These are phyloP conservation scores for Crinitomyces ghanaensis DNA, from an alignment of 805 yeast species.

Conservation along the genomic window DNA sequence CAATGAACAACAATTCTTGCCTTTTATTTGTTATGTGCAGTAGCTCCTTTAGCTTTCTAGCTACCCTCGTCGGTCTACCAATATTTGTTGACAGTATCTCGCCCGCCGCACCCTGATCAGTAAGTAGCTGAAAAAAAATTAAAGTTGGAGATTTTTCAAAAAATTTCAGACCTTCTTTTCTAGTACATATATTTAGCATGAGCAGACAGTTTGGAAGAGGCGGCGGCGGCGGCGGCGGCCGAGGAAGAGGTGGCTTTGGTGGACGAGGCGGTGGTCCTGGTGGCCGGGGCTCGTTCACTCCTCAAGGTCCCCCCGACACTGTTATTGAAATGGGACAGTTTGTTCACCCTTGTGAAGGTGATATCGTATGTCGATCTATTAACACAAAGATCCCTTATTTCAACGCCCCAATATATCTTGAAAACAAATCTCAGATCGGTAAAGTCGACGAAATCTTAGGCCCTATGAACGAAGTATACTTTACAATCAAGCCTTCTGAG, in stretches of 20 bases:
- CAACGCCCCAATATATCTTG: conserved; percentile 96
- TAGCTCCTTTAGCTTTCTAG: no score
- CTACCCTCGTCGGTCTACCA: no score
- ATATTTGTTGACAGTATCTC: no score
- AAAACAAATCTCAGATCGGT: conserved; percentile 92
- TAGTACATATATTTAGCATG: conserved; percentile 68
- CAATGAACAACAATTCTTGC: no score
- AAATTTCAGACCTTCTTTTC: no score
- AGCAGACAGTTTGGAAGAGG: conserved; percentile 66
- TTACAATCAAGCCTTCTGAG: conserved; percentile 91
- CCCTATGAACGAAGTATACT: conserved; percentile 94
- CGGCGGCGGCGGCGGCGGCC: conserved; percentile 48
- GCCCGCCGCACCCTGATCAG: no score
- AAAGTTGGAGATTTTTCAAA: no score
- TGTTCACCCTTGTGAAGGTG: conserved; percentile 90
- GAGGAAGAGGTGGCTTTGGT: conserved; percentile 44
- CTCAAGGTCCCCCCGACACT: conserved; percentile 92
- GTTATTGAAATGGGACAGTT: conserved; percentile 95
- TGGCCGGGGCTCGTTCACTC: conserved; percentile 59
- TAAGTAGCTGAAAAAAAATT: no score
- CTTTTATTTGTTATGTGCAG: no score
- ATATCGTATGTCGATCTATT: conserved; percentile 89
- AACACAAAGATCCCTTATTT: conserved; percentile 93
- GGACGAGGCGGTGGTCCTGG: conserved; percentile 17
- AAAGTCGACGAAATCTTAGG: conserved; percentile 98